Base-by-base conservation (phyloP, 1,284 basidiomycete genomes). In the Ustilago loliicola region DNA sequence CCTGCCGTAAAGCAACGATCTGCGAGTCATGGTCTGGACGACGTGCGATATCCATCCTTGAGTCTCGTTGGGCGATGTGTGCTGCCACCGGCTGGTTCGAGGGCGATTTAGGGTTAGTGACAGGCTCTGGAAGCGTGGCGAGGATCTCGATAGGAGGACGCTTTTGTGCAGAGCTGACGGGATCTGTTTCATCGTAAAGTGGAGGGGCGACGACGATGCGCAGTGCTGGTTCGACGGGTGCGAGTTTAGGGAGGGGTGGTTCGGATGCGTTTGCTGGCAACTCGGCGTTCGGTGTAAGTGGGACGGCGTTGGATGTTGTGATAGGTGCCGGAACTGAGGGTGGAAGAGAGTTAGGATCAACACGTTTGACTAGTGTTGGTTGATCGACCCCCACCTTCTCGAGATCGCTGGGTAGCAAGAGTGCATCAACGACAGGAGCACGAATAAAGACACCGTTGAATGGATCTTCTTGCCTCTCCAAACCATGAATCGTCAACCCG, bases 401-500 rank as follows among this genome's bases (percentile, higher is more conserved):
- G 3, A 78, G 55, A 59, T 78, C 76, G 32, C 32, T 34, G 5
- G 76, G 62, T 6, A 71, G 56, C 25, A 86, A 56, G 11, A 86
- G 60, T 9, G 72, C 55, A 32, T 86, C 83, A 17, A 86, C 68
- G 80, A 93, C 92, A 1, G 96, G 96, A 40, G 96, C 96, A 47
- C 96, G 93, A 81, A 99, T 99, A 87, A 99, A 99, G 51, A 98
- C 90, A 0, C 94, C 94, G 38, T 90, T 91, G 87, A 96, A 97
- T 0, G 93, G 91, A 42, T 87, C 85, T 1, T 90, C 87, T 6
- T 60, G 25, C 50, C 50, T 66, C 0, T 92, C 69, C 15, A 98
- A 87, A 29, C 90, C 91, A 13, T 90, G 89, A 4, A 96, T 91
- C 23, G 88, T 83, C 13, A 98, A 88, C 0, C 91, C 89, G 0